Conservation (phyloP, 2,329 filamentous ascomycete species). For the Amesomyces nigricolor region DNA sequence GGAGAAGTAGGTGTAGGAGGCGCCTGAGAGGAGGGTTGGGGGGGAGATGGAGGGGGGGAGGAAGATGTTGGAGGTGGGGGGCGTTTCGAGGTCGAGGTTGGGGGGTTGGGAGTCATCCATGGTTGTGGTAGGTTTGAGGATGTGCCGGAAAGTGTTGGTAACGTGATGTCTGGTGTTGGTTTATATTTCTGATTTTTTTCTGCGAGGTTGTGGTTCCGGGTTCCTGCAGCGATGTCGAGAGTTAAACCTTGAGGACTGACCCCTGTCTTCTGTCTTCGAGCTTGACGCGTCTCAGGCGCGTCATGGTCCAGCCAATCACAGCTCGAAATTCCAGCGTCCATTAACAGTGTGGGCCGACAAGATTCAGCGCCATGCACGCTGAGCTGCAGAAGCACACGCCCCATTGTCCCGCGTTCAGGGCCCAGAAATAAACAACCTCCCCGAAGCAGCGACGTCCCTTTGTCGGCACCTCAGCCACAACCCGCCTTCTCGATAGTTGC, state of each 20-base stretch:
- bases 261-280: slow-evolving; percentile 5
- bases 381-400: slow-evolving; percentile 1
- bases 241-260: not conserved
- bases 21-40: slow-evolving; percentile 53
- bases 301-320: slow-evolving; percentile 20
- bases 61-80: slow-evolving; percentile 38
- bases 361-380: not conserved
- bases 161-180: too few species aligned
- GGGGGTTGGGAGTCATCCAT: slow-evolving; percentile 38
- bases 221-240: too few species aligned
- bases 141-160: too few species aligned
- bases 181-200: not conserved
- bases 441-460: too few species aligned
- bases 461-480: not conserved
- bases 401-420: not conserved
- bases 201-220: too few species aligned
- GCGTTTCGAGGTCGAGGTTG: slow-evolving; percentile 29
- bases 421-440: slow-evolving; percentile 7
- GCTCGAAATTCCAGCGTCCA: not conserved
- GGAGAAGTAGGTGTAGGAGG: slow-evolving; percentile 68
- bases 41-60: slow-evolving; percentile 64
- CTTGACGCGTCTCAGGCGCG: slow-evolving; percentile 21
- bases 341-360: slow-evolving; percentile 9
- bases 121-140: slow-evolving; percentile 10
- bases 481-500: not conserved